A percentile compares a stretch with the other conserved stretches of the same genome.
phyloP scores from a whole-genome alignment of 73 alveolate species.

The Stentor coeruleus region DNA sequence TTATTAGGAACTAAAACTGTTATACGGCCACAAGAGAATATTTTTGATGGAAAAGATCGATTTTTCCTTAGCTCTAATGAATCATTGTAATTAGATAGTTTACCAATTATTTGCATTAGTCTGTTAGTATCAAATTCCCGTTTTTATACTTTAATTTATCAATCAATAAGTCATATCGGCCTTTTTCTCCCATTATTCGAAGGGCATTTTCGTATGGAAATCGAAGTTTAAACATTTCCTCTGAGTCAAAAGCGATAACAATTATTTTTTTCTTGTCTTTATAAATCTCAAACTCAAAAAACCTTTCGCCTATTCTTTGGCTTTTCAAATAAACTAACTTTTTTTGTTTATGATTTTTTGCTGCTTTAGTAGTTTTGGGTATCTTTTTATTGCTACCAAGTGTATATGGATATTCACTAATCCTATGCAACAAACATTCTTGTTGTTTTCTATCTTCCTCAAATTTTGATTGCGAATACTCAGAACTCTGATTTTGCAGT shows the following conservation, averaged over 20 bases:
- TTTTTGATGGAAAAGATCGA: too few species aligned
- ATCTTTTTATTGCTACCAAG: not conserved
- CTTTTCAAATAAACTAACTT: not conserved
- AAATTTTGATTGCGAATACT: not conserved
- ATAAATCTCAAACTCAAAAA: not conserved
- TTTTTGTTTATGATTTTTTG: too few species aligned
- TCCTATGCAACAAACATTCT: not conserved
- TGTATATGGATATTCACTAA: not conserved
- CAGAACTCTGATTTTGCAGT: not conserved
- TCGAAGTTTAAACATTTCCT: not conserved
- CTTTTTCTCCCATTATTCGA: not conserved
- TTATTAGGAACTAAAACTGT: too few species aligned
- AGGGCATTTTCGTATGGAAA: not conserved
- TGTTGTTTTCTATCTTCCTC: not conserved
- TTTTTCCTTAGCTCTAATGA: too few species aligned
- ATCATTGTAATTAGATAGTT: too few species aligned
- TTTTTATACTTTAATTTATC: not conserved
- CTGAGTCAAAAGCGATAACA: not conserved
- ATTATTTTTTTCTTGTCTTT: not conserved
- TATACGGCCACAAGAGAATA: too few species aligned
- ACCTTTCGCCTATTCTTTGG: not conserved
- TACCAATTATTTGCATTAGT: too few species aligned
- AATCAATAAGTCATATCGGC: not conserved
- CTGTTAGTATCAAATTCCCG: not conserved
- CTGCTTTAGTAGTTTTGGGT: not conserved